Conservation (phyloP, 768 basidiomycete species). For the Neoboletus subvelutipes region DNA sequence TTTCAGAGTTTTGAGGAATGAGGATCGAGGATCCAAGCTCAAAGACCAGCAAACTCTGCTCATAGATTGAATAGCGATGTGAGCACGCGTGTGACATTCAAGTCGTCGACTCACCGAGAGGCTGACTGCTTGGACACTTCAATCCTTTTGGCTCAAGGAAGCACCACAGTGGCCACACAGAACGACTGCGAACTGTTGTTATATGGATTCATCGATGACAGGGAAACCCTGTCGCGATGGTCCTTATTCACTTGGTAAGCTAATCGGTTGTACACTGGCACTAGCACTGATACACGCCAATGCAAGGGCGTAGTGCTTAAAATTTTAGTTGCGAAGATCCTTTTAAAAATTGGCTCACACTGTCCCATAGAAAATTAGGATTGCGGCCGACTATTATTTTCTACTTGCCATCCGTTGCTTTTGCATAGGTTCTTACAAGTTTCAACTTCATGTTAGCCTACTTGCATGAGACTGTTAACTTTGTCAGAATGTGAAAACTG, state of each 20-base stretch:
- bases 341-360: neutral
- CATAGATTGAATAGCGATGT: neutral
- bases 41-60: neutral
- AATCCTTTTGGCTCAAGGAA: neutral
- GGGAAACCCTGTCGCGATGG: neutral
- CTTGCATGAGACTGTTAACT: neutral
- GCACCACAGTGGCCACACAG: neutral
- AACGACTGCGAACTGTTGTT: neutral
- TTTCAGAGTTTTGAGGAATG: neutral
- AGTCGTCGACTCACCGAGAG: neutral
- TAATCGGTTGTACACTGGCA: neutral
- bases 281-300: neutral
- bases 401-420: neutral
- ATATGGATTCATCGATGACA: neutral
- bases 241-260: neutral
- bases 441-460: too few relatives aligned
- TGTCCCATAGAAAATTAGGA: too few relatives aligned
- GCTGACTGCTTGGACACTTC: neutral
- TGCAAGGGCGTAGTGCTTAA: neutral
- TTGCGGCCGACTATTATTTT: neutral
- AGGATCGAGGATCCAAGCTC: neutral
- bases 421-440: too few relatives aligned
- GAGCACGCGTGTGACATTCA: neutral
- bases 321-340: neutral
- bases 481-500: neutral